Percentiles rank a stretch among this genome's conserved stretches.
phyloP scores from a whole-genome alignment of 1,284 basidiomycete genomes.

The Earliella scabrosa region DNA sequence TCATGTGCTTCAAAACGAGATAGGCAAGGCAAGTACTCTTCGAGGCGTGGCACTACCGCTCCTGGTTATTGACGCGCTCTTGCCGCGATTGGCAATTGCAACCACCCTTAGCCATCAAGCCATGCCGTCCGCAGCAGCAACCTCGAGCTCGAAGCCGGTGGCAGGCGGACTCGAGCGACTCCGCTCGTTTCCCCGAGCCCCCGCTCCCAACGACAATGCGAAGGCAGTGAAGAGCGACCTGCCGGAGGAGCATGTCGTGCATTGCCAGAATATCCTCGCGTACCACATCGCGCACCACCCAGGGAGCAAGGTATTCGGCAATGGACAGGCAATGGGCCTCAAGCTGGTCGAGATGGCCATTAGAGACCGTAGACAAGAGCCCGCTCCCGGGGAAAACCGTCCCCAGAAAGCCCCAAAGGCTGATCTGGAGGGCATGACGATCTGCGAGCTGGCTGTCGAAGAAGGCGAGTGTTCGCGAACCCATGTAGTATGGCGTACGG shows the following conservation, averaged over 20 bases:
- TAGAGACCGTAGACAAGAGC: no score
- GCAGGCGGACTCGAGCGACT: slow-evolving; percentile 11
- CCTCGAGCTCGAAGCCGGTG: no score
- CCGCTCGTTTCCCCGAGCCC: slow-evolving; percentile 25
- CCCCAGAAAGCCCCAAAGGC: slow-evolving; percentile 2
- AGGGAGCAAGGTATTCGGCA: slow-evolving; percentile 30
- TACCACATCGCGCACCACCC: slow-evolving; percentile 30
- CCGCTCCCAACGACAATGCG: slow-evolving; percentile 31
- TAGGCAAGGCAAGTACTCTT: no score
- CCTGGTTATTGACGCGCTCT: no score
- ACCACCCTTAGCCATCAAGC: no score
- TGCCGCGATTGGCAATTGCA: no score
- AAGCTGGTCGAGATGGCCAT: slow-evolving; percentile 19
- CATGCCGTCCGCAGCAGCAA: no score
- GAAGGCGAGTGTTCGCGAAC: slow-evolving; percentile 24
- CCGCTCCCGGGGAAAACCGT: no score
- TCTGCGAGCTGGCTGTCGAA: slow-evolving; percentile 31
- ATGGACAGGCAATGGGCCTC: slow-evolving; percentile 23
- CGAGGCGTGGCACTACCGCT: no score
- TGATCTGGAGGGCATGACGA: slow-evolving; percentile 24
- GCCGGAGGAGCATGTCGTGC: slow-evolving; percentile 24
- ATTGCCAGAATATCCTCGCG: slow-evolving; percentile 31
- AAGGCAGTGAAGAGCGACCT: slow-evolving; percentile 30
- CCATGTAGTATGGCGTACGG: background rate
- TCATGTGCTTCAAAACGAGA: no score